phyloP scores from a whole-genome alignment of 2,329 filamentous ascomycete genomes.

The Ceratocystis eucalypticola region DNA sequence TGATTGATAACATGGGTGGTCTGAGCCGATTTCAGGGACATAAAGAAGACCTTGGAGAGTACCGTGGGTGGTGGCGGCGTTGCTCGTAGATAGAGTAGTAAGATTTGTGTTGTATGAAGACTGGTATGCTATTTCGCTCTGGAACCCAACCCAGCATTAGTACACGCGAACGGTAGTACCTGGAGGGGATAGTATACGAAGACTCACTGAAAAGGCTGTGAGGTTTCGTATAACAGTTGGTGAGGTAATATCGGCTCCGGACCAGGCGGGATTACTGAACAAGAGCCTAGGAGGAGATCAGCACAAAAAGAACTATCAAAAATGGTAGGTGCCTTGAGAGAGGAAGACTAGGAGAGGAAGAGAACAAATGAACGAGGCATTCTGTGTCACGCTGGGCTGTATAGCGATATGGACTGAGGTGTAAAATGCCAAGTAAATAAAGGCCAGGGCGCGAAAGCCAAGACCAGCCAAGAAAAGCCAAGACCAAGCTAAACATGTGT shows the following conservation, averaged over 20 bases:
- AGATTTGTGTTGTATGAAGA: constrained; percentile 44
- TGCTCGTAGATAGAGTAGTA: constrained; percentile 61
- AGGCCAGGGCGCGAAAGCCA: neutral
- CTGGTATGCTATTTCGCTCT: constrained; percentile 40
- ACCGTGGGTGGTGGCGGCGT: constrained; percentile 43
- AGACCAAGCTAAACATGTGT: neutral
- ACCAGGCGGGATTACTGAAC: constrained; percentile 46
- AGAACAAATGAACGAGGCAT: neutral
- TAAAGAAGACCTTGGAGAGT: constrained; percentile 70
- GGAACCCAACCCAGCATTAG: constrained; percentile 21
- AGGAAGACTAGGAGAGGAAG: neutral
- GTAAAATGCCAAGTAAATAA: neutral
- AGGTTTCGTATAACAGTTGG: constrained; percentile 44
- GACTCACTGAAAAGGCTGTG: constrained; percentile 41
- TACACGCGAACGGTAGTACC: constrained; percentile 3
- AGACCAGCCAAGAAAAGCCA: constrained; percentile 3
- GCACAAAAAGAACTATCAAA: neutral
- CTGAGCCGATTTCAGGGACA: constrained; percentile 52
- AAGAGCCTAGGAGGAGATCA: constrained; percentile 34
- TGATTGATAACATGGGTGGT: constrained; percentile 48
- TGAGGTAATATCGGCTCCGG: constrained; percentile 35
- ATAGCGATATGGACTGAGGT: neutral
- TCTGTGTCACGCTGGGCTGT: neutral
- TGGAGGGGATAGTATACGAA: neutral
- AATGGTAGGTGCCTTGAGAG: neutral